Conservation (phyloP, 2,329 filamentous ascomycete genomes). For the Botrytis aclada region DNA sequence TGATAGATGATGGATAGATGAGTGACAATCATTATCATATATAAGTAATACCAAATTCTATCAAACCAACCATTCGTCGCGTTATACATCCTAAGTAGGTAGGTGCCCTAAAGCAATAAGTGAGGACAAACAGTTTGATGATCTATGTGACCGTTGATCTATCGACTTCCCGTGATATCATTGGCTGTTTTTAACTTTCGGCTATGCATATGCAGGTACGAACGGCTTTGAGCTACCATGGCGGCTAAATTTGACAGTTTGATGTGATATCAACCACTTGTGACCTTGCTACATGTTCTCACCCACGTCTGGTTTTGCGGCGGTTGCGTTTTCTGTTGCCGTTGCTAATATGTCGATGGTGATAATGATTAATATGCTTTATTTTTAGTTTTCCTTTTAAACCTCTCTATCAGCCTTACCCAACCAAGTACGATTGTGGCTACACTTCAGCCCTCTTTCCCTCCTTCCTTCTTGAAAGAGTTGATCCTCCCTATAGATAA, state of each 20-base stretch:
- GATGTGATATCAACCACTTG: neutral
- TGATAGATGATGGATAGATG: neutral
- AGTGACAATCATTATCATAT: neutral
- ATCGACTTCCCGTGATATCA: neutral
- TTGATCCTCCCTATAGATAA: neutral
- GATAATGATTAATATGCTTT: neutral
- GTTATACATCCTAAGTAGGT: neutral
- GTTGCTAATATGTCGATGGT: no score
- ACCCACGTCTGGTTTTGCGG: neutral
- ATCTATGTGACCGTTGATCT: neutral
- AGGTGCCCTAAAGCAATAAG: neutral
- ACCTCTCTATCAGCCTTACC: neutral
- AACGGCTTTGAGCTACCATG: neutral
- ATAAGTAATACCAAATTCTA: neutral
- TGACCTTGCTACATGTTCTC: neutral
- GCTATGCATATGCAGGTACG: constrained; percentile 3
- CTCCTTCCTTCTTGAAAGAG: neutral
- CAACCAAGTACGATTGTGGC: neutral
- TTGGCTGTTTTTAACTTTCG: neutral
- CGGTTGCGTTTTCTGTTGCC: no score
- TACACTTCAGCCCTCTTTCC: neutral
- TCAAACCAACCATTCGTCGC: neutral
- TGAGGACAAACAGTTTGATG: neutral
- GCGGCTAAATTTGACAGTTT: neutral
- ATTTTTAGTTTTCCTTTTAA: neutral